phyloP scores from a whole-genome alignment of 31 red algal genomes.

The Odonthalia washingtoniensis region DNA sequence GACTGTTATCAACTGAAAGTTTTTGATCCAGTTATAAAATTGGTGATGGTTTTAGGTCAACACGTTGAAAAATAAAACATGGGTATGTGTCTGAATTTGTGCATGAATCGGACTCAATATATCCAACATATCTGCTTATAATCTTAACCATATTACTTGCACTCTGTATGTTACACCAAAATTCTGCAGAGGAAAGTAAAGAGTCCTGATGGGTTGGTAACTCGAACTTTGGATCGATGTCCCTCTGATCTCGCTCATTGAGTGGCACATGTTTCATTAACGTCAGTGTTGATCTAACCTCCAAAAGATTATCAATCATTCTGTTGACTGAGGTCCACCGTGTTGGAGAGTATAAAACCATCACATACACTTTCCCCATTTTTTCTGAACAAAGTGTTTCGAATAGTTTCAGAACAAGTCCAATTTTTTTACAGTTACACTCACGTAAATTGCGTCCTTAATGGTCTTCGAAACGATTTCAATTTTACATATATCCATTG shows the following conservation, averaged over 20 bases:
- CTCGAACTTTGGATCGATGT: neutral
- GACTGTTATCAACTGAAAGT: neutral
- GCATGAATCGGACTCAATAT: neutral
- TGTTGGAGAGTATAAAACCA: conserved; percentile 6
- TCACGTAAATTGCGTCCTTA: conserved; percentile 18
- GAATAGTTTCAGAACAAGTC: conserved; percentile 12
- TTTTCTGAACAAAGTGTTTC: conserved; percentile 5
- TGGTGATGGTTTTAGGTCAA: too few relatives aligned
- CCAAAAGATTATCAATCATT: neutral
- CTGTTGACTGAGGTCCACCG: conserved; percentile 14
- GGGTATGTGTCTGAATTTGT: conserved; percentile 10
- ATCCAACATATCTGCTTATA: conserved; percentile 13
- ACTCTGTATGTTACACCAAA: conserved; percentile 4
- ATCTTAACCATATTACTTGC: too few relatives aligned
- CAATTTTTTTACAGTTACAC: neutral
- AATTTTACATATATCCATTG: conserved; percentile 34
- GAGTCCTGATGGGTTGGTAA: neutral
- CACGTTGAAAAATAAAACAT: neutral
- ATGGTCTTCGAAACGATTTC: conserved; percentile 4
- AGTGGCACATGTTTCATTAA: too few relatives aligned
- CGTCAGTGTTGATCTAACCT: neutral
- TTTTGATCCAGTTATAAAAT: neutral
- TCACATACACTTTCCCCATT: neutral
- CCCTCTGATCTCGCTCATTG: neutral
- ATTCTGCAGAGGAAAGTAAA: neutral